Conservation (phyloP, 2,329 filamentous ascomycete genomes). For the Diaporthe sp. region DNA sequence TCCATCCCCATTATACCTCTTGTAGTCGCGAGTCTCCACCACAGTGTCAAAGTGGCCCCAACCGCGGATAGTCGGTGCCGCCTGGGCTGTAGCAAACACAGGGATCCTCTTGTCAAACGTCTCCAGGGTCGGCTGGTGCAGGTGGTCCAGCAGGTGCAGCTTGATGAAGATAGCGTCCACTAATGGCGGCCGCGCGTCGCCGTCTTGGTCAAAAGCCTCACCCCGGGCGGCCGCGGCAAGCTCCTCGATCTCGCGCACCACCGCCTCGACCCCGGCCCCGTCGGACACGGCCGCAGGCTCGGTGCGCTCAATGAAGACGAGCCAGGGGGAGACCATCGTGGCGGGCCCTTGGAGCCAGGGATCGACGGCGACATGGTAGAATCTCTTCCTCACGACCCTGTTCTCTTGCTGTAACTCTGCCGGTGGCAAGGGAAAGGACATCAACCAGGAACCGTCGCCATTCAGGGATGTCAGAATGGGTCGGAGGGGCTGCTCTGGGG, state of each 20-base stretch:
- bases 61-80: constrained; percentile 17
- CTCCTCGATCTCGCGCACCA: constrained; percentile 42
- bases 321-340: constrained; percentile 33
- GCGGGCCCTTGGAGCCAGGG: constrained; percentile 31
- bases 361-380: constrained; percentile 32
- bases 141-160: constrained; percentile 38
- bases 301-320: constrained; percentile 28
- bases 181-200: background rate
- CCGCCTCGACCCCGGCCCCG: constrained; percentile 39
- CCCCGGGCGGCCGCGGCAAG: constrained; percentile 7
- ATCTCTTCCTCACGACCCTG: background rate
- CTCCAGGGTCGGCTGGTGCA: constrained; percentile 38
- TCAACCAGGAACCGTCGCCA: constrained; percentile 25
- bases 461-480: constrained; percentile 28
- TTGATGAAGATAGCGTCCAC: constrained; percentile 42
- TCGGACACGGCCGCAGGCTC: constrained; percentile 29
- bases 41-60: constrained; percentile 42
- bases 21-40: constrained; percentile 6
- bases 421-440: constrained; percentile 8
- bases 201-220: too few relatives aligned
- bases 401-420: background rate
- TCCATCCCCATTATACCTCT: background rate
- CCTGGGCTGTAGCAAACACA: constrained; percentile 37
- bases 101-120: constrained; percentile 41
- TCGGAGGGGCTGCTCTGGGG: background rate